Percentiles rank a stretch among this genome's conserved stretches.
Evolutionary conservation across 768 basidiomycete genomes (phyloP).

Genomic region (Hysterangium stoloniferum): DNA sequence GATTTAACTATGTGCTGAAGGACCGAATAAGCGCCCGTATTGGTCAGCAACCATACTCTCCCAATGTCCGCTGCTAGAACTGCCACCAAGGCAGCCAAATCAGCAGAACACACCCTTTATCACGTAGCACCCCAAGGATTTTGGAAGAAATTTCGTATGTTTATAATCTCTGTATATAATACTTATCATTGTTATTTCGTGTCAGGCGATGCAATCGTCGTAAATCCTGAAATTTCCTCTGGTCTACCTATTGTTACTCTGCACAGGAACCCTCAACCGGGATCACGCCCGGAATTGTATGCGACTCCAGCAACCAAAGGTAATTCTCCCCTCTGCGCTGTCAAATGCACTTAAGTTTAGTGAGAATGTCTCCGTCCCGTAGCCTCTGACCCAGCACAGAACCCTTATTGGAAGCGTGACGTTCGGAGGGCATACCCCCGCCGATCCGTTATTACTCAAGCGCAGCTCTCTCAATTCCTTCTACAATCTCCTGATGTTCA

Average conservation of each 20-base stretch:
- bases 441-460: conserved; percentile 81
- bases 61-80: conserved; percentile 24
- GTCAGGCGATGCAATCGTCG: conserved; percentile 72
- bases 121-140: conserved; percentile 86
- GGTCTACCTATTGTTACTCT: conserved; percentile 72
- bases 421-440: conserved; percentile 90
- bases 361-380: conserved; percentile 10
- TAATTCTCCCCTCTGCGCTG: conserved; percentile 23
- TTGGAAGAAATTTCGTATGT: conserved; percentile 94
- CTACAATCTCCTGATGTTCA: conserved; percentile 64
- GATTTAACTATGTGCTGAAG: background rate
- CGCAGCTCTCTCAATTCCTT: conserved; percentile 70
- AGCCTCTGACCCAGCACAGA: conserved; percentile 84
- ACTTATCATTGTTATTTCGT: conserved; percentile 1
- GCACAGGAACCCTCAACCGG: conserved; percentile 82
- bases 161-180: background rate
- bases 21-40: background rate
- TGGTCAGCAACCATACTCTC: conserved; percentile 1
- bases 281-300: conserved; percentile 80
- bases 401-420: conserved; percentile 95
- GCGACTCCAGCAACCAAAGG: conserved; percentile 87
- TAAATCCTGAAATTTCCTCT: conserved; percentile 86
- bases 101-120: conserved; percentile 77
- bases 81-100: conserved; percentile 53
- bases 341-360: background rate